Conservation (phyloP, 768 basidiomycete species). For the Lentinula guzmanii region DNA sequence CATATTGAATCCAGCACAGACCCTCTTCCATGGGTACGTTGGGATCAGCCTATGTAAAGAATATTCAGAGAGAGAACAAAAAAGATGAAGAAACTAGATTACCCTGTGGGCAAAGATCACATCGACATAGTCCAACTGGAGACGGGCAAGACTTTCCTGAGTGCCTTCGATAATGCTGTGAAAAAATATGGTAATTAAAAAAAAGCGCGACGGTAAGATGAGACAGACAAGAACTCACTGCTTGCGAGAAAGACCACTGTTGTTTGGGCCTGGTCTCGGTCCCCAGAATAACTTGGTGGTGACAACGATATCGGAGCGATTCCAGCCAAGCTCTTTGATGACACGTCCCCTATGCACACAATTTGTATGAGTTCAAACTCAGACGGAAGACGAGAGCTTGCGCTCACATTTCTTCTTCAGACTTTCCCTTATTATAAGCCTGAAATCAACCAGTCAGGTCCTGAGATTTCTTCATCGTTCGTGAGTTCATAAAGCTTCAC, state of each 20-base stretch:
- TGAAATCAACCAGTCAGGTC: background rate
- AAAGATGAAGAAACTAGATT: slow-evolving; percentile 29
- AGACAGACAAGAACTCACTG: slow-evolving; percentile 63
- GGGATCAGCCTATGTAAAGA: background rate
- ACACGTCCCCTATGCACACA: slow-evolving; percentile 49
- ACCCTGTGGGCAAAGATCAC: slow-evolving; percentile 68
- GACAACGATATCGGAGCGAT: slow-evolving; percentile 63
- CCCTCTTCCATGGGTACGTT: slow-evolving; percentile 63
- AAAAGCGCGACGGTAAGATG: slow-evolving; percentile 10
- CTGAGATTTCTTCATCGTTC: background rate
- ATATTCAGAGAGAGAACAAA: background rate
- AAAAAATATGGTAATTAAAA: background rate
- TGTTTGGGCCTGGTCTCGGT: slow-evolving; percentile 50
- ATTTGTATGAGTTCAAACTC: background rate
- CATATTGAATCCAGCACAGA: background rate
- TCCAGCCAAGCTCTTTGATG: slow-evolving; percentile 64
- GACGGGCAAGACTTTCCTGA: slow-evolving; percentile 56
- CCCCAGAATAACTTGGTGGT: slow-evolving; percentile 83
- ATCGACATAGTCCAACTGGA: slow-evolving; percentile 73
- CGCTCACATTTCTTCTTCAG: slow-evolving; percentile 66
- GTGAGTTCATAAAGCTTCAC: background rate
- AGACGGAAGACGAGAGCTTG: background rate
- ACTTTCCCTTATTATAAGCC: slow-evolving; percentile 55
- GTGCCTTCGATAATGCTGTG: slow-evolving; percentile 70
- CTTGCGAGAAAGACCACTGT: slow-evolving; percentile 49